Evolutionary conservation across 257 asterid genomes (phyloP).

Genomic region (Nicotiana sylvestris): DNA sequence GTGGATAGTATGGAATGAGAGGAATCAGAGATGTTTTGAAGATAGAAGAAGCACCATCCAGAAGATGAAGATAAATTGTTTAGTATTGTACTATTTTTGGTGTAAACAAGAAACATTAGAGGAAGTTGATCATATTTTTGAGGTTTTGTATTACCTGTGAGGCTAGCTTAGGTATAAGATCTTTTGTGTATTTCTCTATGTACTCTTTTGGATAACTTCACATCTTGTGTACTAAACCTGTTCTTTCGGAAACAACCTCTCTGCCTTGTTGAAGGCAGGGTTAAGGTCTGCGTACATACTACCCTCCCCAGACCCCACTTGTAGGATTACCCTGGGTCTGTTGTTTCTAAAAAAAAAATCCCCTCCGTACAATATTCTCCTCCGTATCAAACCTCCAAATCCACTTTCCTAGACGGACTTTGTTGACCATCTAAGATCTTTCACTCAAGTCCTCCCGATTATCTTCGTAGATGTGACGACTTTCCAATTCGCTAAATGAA

Average conservation of each 20-base stretch:
- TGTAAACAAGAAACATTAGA: neutral
- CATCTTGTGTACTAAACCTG: neutral
- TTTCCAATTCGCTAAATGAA: too few species aligned
- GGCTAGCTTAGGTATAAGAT: neutral
- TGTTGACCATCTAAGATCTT: too few species aligned
- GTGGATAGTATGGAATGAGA: neutral
- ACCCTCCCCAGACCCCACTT: too few species aligned
- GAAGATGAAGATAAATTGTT: constrained; percentile 4
- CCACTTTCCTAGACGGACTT: too few species aligned
- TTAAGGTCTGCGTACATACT: too few species aligned
- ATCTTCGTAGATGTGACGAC: too few species aligned
- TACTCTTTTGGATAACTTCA: neutral
- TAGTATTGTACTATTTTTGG: neutral
- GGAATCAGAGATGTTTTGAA: neutral
- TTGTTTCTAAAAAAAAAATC: too few species aligned
- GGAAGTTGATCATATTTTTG: neutral
- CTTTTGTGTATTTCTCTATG: neutral
- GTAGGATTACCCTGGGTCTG: too few species aligned
- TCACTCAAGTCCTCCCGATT: too few species aligned
- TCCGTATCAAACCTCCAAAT: too few species aligned
- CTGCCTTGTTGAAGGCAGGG: too few species aligned
- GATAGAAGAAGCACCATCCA: neutral
- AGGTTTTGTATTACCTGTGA: neutral
- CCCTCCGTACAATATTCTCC: too few species aligned
- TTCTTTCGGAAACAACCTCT: neutral